A percentile compares a stretch with the other conserved stretches of the same genome.
phyloP scores from a whole-genome alignment of 805 yeast genomes.

The Candida palmyrensis region DNA sequence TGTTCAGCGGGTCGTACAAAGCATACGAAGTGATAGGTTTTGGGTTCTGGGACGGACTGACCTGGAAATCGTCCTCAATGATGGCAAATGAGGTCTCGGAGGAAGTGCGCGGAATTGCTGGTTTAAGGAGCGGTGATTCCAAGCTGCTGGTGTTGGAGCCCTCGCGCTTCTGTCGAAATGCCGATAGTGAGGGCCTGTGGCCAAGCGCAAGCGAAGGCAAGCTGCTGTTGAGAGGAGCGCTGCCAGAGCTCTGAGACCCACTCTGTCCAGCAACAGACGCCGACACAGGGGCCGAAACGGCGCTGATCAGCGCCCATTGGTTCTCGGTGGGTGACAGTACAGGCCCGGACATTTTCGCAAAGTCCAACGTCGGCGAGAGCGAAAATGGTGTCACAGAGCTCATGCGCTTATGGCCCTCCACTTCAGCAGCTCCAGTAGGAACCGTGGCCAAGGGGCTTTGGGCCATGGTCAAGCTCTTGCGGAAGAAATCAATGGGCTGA shows the following conservation, averaged over 20 bases:
- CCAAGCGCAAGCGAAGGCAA: not conserved
- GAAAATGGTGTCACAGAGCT: constrained; percentile 42
- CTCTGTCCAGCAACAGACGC: constrained; percentile 6
- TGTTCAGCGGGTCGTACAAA: constrained; percentile 67
- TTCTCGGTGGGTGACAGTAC: too few relatives aligned
- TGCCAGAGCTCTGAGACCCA: not conserved
- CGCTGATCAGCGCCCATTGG: too few relatives aligned
- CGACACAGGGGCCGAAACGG: constrained; percentile 6
- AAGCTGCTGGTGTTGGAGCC: constrained; percentile 16
- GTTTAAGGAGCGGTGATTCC: constrained; percentile 47
- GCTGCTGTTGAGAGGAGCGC: constrained; percentile 6
- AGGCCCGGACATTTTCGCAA: constrained; percentile 10
- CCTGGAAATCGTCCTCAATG: constrained; percentile 44
- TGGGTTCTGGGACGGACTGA: constrained; percentile 20
- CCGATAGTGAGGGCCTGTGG: constrained; percentile 3
- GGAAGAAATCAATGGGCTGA: constrained; percentile 36
- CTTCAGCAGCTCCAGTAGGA: constrained; percentile 15
- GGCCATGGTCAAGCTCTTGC: constrained; percentile 19
- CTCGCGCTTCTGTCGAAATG: constrained; percentile 1
- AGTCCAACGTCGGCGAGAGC: constrained; percentile 35
- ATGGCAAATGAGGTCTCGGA: constrained; percentile 56
- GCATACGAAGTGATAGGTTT: constrained; percentile 41
- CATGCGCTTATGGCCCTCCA: constrained; percentile 25
- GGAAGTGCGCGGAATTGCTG: constrained; percentile 42
- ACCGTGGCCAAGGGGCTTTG: constrained; percentile 22